Evolutionary conservation across 2,329 filamentous ascomycete species (phyloP).

Genomic region (Setomelanomma holmii): DNA sequence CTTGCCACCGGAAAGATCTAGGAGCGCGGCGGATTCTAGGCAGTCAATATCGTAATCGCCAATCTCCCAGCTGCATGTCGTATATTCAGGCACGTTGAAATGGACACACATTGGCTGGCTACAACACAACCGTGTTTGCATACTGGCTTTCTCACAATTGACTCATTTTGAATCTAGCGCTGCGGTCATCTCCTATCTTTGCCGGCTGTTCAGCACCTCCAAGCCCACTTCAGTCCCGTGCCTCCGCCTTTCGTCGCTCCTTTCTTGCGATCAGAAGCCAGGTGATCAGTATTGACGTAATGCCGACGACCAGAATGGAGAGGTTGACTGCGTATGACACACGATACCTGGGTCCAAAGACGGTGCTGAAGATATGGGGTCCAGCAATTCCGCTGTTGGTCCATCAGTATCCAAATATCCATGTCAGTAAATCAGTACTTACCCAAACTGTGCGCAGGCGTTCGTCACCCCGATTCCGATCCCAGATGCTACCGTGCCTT

Average conservation of each 20-base stretch:
- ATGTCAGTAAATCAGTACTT: background rate
- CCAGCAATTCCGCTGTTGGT: slow-evolving; percentile 22
- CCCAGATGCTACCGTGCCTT: slow-evolving; percentile 27
- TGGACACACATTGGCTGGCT: no score
- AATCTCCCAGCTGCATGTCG: no score
- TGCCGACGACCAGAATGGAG: slow-evolving; percentile 24
- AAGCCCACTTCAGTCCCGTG: background rate
- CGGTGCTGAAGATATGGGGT: slow-evolving; percentile 25
- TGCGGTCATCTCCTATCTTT: no score
- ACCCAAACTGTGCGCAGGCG: slow-evolving; percentile 27
- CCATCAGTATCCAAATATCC: background rate
- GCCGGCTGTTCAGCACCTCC: no score
- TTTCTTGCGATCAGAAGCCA: slow-evolving; percentile 20
- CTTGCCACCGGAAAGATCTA: no score
- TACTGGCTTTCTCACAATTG: no score
- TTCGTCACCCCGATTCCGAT: slow-evolving; percentile 29
- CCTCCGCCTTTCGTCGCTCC: slow-evolving; percentile 10
- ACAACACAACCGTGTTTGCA: no score
- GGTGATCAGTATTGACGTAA: slow-evolving; percentile 21
- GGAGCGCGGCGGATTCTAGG: no score
- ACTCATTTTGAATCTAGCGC: no score
- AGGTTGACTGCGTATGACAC: slow-evolving; percentile 26
- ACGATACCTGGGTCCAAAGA: slow-evolving; percentile 26
- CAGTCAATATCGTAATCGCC: no score
- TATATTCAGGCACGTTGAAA: no score